These are phyloP conservation scores for Elaeis oleifera DNA, from an alignment of 202 grass and related monocot genomes.

Conservation along the genomic window DNA sequence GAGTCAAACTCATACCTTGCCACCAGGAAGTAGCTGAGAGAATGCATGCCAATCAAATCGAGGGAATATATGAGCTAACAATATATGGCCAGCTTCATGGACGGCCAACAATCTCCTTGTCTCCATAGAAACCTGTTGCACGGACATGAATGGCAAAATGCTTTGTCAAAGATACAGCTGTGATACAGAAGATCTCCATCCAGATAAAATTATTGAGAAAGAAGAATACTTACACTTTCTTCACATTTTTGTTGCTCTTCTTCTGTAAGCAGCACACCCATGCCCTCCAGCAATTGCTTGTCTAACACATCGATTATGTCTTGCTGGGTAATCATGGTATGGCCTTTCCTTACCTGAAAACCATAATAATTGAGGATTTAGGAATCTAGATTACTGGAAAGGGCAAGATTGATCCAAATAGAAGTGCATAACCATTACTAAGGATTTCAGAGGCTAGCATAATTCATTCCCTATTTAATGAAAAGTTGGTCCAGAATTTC, in stretches of 20 bases:
- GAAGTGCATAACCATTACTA: too few species aligned
- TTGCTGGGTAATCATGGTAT: conserved; percentile 19
- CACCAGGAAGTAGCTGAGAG: conserved; percentile 39
- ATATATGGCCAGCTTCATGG: conserved; percentile 38
- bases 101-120: conserved; percentile 27
- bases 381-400: background rate
- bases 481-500: too few species aligned
- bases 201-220: conserved; percentile 3
- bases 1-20: conserved; percentile 13
- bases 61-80: conserved; percentile 34
- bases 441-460: too few species aligned
- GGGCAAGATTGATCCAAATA: conserved; percentile 1
- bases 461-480: too few species aligned
- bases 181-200: too few species aligned
- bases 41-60: conserved; percentile 38
- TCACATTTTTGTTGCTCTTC: conserved; percentile 37
- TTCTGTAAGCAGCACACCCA: conserved; percentile 32
- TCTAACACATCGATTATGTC: conserved; percentile 27
- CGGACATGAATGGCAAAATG: background rate
- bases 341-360: conserved; percentile 25
- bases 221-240: conserved; percentile 18
- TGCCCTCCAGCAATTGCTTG: conserved; percentile 34
- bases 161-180: too few species aligned
- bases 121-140: conserved; percentile 19
- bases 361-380: background rate